Base-by-base conservation (phyloP, 2,329 filamentous ascomycete genomes). In the Scedosporium dehoogii region DNA sequence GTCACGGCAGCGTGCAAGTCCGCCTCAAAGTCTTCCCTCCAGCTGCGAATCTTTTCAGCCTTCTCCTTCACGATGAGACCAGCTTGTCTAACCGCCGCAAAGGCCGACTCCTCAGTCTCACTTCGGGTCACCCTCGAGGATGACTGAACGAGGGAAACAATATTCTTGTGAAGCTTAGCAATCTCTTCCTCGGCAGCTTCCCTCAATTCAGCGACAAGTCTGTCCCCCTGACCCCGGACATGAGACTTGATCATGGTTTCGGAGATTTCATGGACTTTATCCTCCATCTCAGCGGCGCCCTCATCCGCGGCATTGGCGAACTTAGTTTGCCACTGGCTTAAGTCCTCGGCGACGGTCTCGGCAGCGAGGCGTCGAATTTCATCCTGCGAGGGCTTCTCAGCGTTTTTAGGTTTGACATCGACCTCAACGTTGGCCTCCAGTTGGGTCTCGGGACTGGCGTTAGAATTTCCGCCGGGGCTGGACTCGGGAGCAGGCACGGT, bases 261-360 rank as follows among this genome's bases (percentile, higher is more conserved):
- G 6, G 75, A 71, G 44, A 86, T 83, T 63, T 90, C 86, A 42
- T 81, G 78, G 18, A 88, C 76, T 42, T 86, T 83, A 3, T 85
- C 81, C 41, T 93, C 89, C 65, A 97, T 91, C 65, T 94, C 83
- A 21, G 72, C 70, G 3, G 82, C 82, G 4, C 92, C 92, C 71
- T 96, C 92, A 64, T 96, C 89, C 6, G 91, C 91, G 9, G 92
- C 92, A 64, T 87, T 85, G 29, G 89, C 83, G 71, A 96, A 97
- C 70, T 96, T 96, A 65, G 85, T 85, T 73, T 97, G 89, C 93
- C 94, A 99, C 62, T 82, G 81, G 67, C 85, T 82, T 14, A 99
- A 81, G 71, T 99, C 94, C 55, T 88, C 83, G 1, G 86, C 81
- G 51, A 97, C 89, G 65, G 83, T 84, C 69, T 87, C 83, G 55